Evolutionary conservation across 345 rosid species (phyloP).

Genomic region (Geranium rotundifolium): DNA sequence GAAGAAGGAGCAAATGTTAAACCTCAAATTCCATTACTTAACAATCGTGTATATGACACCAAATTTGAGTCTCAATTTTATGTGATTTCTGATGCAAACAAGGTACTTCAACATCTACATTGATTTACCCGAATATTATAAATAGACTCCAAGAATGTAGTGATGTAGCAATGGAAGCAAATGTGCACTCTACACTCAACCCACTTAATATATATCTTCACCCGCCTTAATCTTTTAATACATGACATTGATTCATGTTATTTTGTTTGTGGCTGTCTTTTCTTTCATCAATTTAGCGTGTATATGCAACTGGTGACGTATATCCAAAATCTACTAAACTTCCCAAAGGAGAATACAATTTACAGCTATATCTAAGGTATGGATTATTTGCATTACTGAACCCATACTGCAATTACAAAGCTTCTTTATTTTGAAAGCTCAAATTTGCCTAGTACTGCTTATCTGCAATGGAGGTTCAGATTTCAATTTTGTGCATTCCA

Average conservation of each 20-base stretch:
- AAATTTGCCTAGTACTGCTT: not conserved
- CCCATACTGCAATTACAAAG: not conserved
- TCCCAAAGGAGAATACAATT: constrained; percentile 85
- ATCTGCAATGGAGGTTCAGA: too few species aligned
- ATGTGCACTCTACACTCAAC: not conserved
- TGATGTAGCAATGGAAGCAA: not conserved
- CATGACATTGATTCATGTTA: not conserved
- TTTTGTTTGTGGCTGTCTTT: not conserved
- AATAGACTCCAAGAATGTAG: not conserved
- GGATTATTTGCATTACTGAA: not conserved
- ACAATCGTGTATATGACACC: constrained; percentile 89
- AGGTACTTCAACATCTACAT: constrained; percentile 38
- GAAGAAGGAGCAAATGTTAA: constrained; percentile 87
- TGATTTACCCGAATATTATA: not conserved
- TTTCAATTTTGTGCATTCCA: too few species aligned
- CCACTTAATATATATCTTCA: not conserved
- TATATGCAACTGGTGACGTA: constrained; percentile 74
- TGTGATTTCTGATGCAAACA: constrained; percentile 83
- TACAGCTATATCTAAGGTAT: constrained; percentile 74
- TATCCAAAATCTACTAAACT: constrained; percentile 75
- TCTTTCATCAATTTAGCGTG: constrained; percentile 40
- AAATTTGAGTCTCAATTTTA: constrained; percentile 96
- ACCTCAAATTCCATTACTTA: constrained; percentile 79
- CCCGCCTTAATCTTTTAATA: not conserved
- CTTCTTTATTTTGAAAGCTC: not conserved